These are phyloP conservation scores for Ceratobasidium sp. DNA, from an alignment of 1,284 basidiomycete species.

Conservation along the genomic window DNA sequence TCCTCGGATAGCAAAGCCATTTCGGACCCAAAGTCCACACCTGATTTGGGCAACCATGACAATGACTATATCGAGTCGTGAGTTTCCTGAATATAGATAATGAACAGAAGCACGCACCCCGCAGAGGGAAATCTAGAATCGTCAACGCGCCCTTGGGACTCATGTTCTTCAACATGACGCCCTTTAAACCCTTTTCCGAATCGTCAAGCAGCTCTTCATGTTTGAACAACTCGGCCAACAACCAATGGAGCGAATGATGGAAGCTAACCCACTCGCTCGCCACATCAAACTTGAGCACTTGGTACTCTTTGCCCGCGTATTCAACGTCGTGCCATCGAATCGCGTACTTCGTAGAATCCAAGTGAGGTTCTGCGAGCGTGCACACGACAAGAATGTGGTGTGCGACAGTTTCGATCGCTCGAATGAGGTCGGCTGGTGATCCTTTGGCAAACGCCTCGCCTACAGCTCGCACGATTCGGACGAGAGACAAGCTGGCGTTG, in stretches of 20 bases:
- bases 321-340: conserved; percentile 68
- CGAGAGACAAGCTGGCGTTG: conserved; percentile 87
- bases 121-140: conserved; percentile 83
- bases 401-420: conserved; percentile 73
- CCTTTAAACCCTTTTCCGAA: conserved; percentile 60
- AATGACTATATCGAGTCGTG: conserved; percentile 65
- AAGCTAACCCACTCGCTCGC: conserved; percentile 87
- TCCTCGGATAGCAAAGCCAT: conserved; percentile 93
- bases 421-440: conserved; percentile 65
- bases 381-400: conserved; percentile 78
- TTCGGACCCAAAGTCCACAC: conserved; percentile 96
- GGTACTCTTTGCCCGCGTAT: conserved; percentile 68
- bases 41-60: conserved; percentile 94
- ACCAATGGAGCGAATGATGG: conserved; percentile 93
- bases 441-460: conserved; percentile 78
- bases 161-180: conserved; percentile 63
- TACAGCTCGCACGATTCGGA: conserved; percentile 85
- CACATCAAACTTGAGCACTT: conserved; percentile 78
- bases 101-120: conserved; percentile 63
- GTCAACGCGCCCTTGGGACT: conserved; percentile 70
- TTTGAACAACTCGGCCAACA: conserved; percentile 90
- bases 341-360: conserved; percentile 70
- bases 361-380: conserved; percentile 65
- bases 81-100: conserved; percentile 20
- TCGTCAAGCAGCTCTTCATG: conserved; percentile 72